Evolutionary conservation across 1,139 yeast species (phyloP), one percentile per base, ranked within the genome.

Genomic region (Pichia inconspicua): DNA sequence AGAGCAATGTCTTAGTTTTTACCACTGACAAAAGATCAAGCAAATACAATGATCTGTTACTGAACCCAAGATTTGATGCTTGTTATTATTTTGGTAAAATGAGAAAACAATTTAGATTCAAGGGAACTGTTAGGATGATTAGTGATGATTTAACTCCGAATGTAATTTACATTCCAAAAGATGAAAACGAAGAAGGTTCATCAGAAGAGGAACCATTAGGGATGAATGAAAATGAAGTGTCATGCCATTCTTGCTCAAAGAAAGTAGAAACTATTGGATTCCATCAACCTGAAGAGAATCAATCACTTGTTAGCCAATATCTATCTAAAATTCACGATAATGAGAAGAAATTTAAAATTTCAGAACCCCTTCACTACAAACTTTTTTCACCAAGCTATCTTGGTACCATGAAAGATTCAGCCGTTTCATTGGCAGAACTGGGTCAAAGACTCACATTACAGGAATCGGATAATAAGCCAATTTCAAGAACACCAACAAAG

Each of bases 1-100:
- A 77, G 49, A 81, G 83, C 40, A 87, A 85, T 58, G 78, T 84
- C 10, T 62, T 86, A 48, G 73, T 87, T 4, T 80, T 84, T 59
- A 77, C 84, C 41, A 82, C 95, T 1, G 96, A 87, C 65, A 71
- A 73, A 57, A 69, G 96, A 61, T 79, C 84, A 73, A 67, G 67
- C 45, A 87, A 87, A 63, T 74, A 75, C 57, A 65, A 67, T 25
- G 86, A 84, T 59, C 66, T 82, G 47, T 53, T 62, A 15, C 55
- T 60, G 27, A 75, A 77, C 58, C 78, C 80, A 54, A 67, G 71
- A 48, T 82, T 79, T 61, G 95, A 86, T 66, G 86, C 89, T 2
- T 85, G 87, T 49, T 85, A 84, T 61, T 84, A 84, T 69, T 83
- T 85, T 59, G 75, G 73, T 15, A 70, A 69, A 36, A 65, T 75